Evolutionary conservation across 805 yeast species (phyloP).

Genomic region (Yarrowia hollandica): DNA sequence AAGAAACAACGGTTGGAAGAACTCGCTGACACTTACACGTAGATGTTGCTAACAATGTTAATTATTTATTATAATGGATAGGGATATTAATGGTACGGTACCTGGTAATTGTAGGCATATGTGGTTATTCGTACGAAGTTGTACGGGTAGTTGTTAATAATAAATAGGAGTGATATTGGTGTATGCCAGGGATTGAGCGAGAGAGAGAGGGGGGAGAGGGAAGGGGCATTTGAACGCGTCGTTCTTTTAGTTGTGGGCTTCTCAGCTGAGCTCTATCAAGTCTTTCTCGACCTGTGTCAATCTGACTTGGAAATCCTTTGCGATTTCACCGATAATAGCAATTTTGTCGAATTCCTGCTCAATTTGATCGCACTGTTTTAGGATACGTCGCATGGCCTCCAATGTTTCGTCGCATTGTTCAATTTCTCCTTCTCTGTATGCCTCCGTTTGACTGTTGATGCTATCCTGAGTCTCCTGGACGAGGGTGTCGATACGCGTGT

Average conservation of each 20-base stretch:
- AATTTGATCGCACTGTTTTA: constrained; percentile 50
- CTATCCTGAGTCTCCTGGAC: constrained; percentile 33
- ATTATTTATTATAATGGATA: constrained; percentile 15
- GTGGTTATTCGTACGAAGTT: no score
- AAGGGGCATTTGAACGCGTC: no score
- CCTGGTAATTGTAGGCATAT: no score
- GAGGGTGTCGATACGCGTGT: constrained; percentile 32
- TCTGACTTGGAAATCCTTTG: constrained; percentile 43
- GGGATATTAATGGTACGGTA: neutral
- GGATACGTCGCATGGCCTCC: constrained; percentile 42
- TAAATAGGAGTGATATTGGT: no score
- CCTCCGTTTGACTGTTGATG: constrained; percentile 27
- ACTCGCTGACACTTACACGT: neutral
- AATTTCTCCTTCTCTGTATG: constrained; percentile 30
- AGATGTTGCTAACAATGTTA: neutral
- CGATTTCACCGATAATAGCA: constrained; percentile 51
- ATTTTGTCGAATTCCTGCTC: constrained; percentile 56
- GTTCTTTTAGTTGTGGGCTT: no score
- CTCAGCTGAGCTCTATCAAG: neutral
- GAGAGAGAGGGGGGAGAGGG: no score
- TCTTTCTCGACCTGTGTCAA: constrained; percentile 2
- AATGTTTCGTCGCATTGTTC: constrained; percentile 38
- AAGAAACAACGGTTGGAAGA: neutral
- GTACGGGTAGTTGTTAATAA: no score
- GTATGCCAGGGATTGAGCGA: no score